These are phyloP conservation scores for Medicago arabica DNA, from an alignment of 306 rosid species.

Conservation along the genomic window DNA sequence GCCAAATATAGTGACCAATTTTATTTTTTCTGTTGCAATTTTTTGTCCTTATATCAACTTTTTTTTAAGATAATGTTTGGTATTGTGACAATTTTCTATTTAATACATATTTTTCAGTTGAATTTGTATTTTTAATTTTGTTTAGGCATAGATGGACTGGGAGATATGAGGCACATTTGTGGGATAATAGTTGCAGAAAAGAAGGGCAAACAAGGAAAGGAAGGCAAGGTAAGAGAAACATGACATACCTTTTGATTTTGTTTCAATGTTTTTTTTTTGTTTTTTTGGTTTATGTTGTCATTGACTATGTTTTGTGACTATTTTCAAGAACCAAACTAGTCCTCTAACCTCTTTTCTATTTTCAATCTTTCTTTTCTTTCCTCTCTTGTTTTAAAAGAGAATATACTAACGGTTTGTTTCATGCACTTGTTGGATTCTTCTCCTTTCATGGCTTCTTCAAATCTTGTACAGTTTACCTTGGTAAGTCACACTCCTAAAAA, in stretches of 20 bases:
- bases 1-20: neutral
- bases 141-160: conserved; percentile 99
- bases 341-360: conserved; percentile 17
- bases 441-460: conserved; percentile 51
- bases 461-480: conserved; percentile 83
- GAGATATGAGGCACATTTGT: conserved; percentile 97
- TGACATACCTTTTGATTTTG: neutral
- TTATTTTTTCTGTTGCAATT: neutral
- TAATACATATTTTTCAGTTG: neutral
- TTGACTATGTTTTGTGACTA: conserved; percentile 18
- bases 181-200: conserved; percentile 99
- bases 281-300: neutral
- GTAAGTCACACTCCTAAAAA: conserved; percentile 57
- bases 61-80: too few species aligned
- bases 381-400: conserved; percentile 44
- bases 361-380: conserved; percentile 27
- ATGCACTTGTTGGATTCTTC: conserved; percentile 56
- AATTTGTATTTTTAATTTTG: neutral
- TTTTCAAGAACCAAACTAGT: conserved; percentile 35
- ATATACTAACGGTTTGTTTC: conserved; percentile 59
- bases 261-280: neutral
- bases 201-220: conserved; percentile 99
- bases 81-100: too few species aligned
- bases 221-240: conserved; percentile 80
- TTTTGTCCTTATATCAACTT: neutral